Percentiles rank a stretch among this genome's conserved stretches.
These are phyloP conservation scores for Aspergillus thermomutatus DNA, from an alignment of 2,329 filamentous ascomycete species.

Conservation along the genomic window DNA sequence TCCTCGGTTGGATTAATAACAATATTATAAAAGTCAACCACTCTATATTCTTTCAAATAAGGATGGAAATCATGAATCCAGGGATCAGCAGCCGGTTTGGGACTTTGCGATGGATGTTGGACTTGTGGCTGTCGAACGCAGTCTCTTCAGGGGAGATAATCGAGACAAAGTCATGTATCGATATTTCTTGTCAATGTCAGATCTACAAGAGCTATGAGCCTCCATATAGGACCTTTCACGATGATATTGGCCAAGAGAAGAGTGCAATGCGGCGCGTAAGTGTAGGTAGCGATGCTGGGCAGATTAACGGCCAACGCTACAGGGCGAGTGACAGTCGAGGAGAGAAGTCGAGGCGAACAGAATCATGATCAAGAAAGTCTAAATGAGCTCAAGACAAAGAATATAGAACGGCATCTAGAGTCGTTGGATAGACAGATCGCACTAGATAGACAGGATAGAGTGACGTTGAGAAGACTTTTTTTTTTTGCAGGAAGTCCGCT, in stretches of 20 bases:
- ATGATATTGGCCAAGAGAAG: neutral
- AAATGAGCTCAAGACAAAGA: neutral
- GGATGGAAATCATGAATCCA: neutral
- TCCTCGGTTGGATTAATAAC: neutral
- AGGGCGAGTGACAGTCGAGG: conserved; percentile 4
- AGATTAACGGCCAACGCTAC: conserved; percentile 7
- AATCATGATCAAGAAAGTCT: neutral
- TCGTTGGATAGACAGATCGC: neutral
- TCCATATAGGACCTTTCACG: neutral
- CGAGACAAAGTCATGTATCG: neutral
- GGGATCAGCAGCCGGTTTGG: neutral
- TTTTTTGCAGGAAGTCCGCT: neutral
- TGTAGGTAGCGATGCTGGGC: neutral
- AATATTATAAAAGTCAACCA: neutral
- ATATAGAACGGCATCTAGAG: neutral
- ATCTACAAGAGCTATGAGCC: neutral
- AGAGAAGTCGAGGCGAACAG: neutral
- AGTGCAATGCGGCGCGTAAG: neutral
- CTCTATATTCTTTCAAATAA: neutral
- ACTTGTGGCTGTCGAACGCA: no score
- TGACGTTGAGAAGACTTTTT: neutral
- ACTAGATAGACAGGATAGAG: neutral
- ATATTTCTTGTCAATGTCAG: neutral
- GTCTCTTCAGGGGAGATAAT: neutral
- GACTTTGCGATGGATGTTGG: neutral